These are phyloP conservation scores for Cytospora piceicola DNA, from an alignment of 2,329 filamentous ascomycete species.

Conservation along the genomic window DNA sequence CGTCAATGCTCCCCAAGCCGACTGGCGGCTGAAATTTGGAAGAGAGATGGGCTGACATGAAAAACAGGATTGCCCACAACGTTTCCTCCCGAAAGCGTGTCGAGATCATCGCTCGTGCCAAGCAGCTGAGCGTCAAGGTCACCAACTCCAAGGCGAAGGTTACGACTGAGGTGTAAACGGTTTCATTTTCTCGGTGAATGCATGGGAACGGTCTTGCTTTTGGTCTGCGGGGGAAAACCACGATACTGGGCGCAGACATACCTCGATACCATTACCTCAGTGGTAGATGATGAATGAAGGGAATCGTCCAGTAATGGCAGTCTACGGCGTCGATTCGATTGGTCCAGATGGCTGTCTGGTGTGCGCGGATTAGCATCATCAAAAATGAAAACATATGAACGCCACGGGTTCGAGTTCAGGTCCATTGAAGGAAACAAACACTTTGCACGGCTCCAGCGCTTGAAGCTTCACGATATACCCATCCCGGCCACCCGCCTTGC, in stretches of 20 bases:
- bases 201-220: conserved; percentile 35
- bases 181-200: conserved; percentile 32
- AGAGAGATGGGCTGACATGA: conserved; percentile 24
- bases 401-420: conserved; percentile 2
- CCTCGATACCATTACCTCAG: conserved; percentile 25
- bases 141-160: conserved; percentile 99
- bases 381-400: conserved; percentile 31
- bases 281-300: conserved; percentile 30
- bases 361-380: conserved; percentile 31
- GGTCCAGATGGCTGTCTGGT: conserved; percentile 31
- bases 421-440: not conserved
- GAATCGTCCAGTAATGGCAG: conserved; percentile 25
- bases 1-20: conserved; percentile 44
- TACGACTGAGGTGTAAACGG: conserved; percentile 82
- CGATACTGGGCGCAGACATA: conserved; percentile 28
- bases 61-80: conserved; percentile 86
- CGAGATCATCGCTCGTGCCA: conserved; percentile 95
- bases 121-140: conserved; percentile 99
- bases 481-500: not conserved
- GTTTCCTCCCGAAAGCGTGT: conserved; percentile 99
- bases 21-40: not conserved
- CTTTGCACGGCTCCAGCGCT: not conserved
- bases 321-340: conserved; percentile 29
- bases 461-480: not conserved
- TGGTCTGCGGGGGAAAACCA: conserved; percentile 32